Evolutionary conservation across 164 flowering plant species (phyloP).

Genomic region (Chloranthus sessilifolius): DNA sequence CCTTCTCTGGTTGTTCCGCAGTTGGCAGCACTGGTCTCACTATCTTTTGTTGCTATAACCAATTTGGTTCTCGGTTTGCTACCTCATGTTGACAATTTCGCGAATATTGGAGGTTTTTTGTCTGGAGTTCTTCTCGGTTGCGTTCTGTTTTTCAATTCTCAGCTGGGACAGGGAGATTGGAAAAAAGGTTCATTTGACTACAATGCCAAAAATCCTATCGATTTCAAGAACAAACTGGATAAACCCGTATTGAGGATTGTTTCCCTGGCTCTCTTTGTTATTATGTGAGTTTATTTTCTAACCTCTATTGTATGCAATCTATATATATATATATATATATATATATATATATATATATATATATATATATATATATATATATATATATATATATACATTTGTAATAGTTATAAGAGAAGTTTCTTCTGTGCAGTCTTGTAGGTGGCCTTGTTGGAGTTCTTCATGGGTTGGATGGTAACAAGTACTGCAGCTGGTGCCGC

Average conservation of each 20-base stretch:
- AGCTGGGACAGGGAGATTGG: constrained; percentile 22
- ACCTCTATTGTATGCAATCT: too few relatives aligned
- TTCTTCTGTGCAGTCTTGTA: constrained; percentile 38
- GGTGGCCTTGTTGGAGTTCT: constrained; percentile 46
- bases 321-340: too few relatives aligned
- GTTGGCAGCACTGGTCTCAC: constrained; percentile 41
- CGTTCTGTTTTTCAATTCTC: constrained; percentile 49
- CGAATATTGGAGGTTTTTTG: constrained; percentile 64
- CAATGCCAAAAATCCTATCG: constrained; percentile 27
- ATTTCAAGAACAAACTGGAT: constrained; percentile 51
- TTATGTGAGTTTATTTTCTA: constrained; percentile 47
- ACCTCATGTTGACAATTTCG: constrained; percentile 64
- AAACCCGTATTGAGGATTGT: constrained; percentile 44
- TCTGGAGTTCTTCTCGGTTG: constrained; percentile 72
- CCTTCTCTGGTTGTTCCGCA: too few relatives aligned
- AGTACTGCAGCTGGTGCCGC: constrained; percentile 64
- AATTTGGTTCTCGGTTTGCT: constrained; percentile 60
- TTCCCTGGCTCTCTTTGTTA: constrained; percentile 39
- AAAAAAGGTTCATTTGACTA: constrained; percentile 45
- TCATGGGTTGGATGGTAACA: constrained; percentile 38
- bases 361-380: too few relatives aligned
- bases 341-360: too few relatives aligned
- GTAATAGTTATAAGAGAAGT: background rate
- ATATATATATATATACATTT: too few relatives aligned
- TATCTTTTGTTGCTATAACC: constrained; percentile 27